A percentile compares a stretch with the other conserved stretches of the same genome.
Evolutionary conservation across 2,329 filamentous ascomycete species (phyloP).

Genomic region (Blumeriella jaapii): DNA sequence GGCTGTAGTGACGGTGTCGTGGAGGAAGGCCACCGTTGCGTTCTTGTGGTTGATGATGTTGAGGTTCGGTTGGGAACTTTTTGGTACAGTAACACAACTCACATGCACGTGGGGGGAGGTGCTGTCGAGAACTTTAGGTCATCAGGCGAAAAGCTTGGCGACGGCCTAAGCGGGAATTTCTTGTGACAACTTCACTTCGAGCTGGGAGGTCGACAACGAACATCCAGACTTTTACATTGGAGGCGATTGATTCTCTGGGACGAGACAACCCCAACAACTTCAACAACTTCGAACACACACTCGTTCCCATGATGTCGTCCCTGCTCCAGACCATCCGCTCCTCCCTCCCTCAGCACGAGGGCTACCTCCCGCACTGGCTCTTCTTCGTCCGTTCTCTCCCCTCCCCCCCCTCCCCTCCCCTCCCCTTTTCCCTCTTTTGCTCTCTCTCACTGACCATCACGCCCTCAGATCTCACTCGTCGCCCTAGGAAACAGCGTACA

Average conservation of each 20-base stretch:
- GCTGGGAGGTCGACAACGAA: too few relatives aligned
- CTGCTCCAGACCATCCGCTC: slow-evolving; percentile 1
- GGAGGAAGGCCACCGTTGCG: not conserved
- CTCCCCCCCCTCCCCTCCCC: slow-evolving; percentile 1
- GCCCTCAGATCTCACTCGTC: slow-evolving; percentile 60
- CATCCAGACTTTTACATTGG: not conserved
- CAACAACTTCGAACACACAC: not conserved
- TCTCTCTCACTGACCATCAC: not conserved
- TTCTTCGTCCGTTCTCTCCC: slow-evolving; percentile 46
- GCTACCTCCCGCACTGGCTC: slow-evolving; percentile 53
- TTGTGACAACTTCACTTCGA: too few relatives aligned
- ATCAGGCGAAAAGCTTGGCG: too few relatives aligned
- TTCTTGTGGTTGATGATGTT: not conserved
- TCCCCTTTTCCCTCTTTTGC: not conserved
- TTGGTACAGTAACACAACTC: too few relatives aligned
- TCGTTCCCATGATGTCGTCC: not conserved
- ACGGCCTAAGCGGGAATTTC: too few relatives aligned
- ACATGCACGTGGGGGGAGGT: too few relatives aligned
- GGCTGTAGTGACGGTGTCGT: not conserved
- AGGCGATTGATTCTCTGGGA: not conserved
- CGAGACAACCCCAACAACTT: not conserved
- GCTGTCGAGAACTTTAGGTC: too few relatives aligned
- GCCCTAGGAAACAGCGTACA: slow-evolving; percentile 79
- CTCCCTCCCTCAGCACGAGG: slow-evolving; percentile 29
- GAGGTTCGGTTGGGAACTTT: slow-evolving; percentile 1